phyloP scores from a whole-genome alignment of 2,329 filamentous ascomycete species.

The Venturiaceae sp. region DNA sequence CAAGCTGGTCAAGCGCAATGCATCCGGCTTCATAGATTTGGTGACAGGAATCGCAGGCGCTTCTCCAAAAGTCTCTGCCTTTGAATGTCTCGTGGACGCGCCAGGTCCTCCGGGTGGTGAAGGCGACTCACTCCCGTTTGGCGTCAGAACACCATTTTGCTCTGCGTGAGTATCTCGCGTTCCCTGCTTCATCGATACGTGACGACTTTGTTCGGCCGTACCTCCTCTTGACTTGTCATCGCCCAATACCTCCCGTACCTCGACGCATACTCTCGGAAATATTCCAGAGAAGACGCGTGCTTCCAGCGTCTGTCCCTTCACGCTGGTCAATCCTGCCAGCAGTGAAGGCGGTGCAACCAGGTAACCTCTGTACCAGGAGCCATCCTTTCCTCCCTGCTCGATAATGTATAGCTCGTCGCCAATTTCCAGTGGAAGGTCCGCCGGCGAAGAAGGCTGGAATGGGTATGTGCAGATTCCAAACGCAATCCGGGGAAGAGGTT shows the following conservation, averaged over 20 bases:
- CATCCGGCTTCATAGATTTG: conserved; percentile 6
- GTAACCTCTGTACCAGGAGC: conserved; percentile 91
- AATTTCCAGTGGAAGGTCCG: conserved; percentile 91
- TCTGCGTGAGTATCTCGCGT: background rate
- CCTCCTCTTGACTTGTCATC: conserved; percentile 44
- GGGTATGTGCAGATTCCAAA: conserved; percentile 96
- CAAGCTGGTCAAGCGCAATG: background rate
- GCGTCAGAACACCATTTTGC: conserved; percentile 9
- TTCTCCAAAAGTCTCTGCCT: background rate
- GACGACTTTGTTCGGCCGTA: conserved; percentile 1
- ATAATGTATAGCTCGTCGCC: conserved; percentile 99
- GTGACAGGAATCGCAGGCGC: conserved; percentile 3
- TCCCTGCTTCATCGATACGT: background rate
- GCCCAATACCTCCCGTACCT: conserved; percentile 85
- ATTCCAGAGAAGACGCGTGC: conserved; percentile 97
- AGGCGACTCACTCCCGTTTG: conserved; percentile 7
- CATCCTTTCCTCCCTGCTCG: conserved; percentile 77
- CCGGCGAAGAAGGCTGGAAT: conserved; percentile 75
- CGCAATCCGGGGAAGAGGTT: conserved; percentile 90
- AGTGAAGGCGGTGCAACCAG: conserved; percentile 88
- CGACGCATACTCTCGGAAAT: conserved; percentile 88
- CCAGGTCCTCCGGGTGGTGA: background rate
- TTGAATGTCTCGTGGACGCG: background rate
- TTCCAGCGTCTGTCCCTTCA: conserved; percentile 87
- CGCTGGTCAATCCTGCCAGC: conserved; percentile 80